These are phyloP conservation scores for Apocynum venetum DNA, from an alignment of 257 asterid genomes.

Conservation along the genomic window DNA sequence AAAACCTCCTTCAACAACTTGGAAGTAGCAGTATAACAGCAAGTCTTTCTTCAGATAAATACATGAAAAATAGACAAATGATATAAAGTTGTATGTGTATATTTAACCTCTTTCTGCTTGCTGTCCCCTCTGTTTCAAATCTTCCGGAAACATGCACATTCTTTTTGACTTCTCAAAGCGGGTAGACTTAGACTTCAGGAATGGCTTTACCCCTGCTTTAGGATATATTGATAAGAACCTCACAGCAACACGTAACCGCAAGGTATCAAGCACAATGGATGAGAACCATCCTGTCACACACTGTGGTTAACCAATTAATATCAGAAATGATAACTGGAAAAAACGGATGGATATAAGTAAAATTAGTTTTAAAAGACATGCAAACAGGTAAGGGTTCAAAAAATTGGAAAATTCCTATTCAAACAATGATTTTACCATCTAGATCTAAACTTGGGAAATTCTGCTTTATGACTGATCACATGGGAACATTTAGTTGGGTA, in stretches of 20 bases:
- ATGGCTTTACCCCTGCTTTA: constrained; percentile 59
- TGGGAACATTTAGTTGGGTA: no score
- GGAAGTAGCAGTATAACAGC: neutral
- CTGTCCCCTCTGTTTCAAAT: constrained; percentile 40
- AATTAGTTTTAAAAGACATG: neutral
- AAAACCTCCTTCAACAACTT: neutral
- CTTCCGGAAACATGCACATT: constrained; percentile 33
- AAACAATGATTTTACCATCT: no score
- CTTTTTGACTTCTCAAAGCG: constrained; percentile 73
- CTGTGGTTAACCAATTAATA: constrained; percentile 32
- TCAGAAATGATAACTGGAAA: constrained; percentile 9
- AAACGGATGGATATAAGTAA: constrained; percentile 4
- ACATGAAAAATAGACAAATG: neutral
- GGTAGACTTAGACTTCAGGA: constrained; percentile 47
- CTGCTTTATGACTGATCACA: no score
- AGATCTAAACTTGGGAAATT: no score
- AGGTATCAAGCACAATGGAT: constrained; percentile 43
- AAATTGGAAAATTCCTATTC: no score
- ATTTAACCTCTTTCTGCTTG: constrained; percentile 48
- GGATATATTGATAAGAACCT: constrained; percentile 80
- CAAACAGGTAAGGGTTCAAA: neutral
- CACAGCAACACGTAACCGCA: constrained; percentile 71
- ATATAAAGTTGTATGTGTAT: neutral
- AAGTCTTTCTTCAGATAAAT: neutral
- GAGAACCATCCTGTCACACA: constrained; percentile 85